A percentile compares a stretch with the other conserved stretches of the same genome.
phyloP scores from a whole-genome alignment of 2,329 filamentous ascomycete genomes.

The Orbilia javanica region DNA sequence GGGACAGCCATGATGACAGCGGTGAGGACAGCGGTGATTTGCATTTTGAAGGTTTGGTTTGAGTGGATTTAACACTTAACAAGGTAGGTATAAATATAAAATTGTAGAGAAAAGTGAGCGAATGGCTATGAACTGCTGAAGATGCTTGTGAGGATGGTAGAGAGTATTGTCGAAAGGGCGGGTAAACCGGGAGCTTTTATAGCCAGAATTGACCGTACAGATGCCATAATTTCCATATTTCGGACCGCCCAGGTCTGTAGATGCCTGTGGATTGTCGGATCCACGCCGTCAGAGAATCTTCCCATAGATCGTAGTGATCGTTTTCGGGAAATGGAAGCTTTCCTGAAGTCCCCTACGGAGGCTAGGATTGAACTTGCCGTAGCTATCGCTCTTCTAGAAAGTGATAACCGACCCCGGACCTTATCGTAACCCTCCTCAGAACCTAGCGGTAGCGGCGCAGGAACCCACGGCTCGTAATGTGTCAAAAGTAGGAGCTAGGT shows the following conservation, averaged over 20 bases:
- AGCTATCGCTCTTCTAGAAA: constrained; percentile 52
- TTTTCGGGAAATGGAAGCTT: constrained; percentile 17
- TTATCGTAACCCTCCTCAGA: constrained; percentile 29
- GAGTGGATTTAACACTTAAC: constrained; percentile 10
- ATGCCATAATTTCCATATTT: constrained; percentile 6
- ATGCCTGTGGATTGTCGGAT: constrained; percentile 1
- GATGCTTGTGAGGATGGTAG: constrained; percentile 32
- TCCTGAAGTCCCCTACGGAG: constrained; percentile 48
- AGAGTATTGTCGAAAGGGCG: constrained; percentile 12
- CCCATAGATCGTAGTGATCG: constrained; percentile 2
- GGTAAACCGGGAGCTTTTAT: constrained; percentile 51
- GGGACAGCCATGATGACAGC: constrained; percentile 52
- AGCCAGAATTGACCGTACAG: constrained; percentile 21
- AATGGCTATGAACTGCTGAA: constrained; percentile 22
- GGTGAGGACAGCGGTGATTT: constrained; percentile 53
- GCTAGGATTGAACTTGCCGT: constrained; percentile 25
- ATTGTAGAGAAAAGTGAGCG: constrained; percentile 23
- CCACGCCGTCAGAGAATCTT: constrained; percentile 9
- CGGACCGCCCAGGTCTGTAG: constrained; percentile 15
- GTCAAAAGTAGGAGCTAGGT: constrained; percentile 6
- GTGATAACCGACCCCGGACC: constrained; percentile 41
- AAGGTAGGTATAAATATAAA: not conserved
- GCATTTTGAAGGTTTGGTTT: constrained; percentile 47
- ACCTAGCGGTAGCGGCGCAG: constrained; percentile 14
- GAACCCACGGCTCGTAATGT: constrained; percentile 30